Conservation (phyloP, 495 filamentous ascomycete genomes). For the Margaritispora aquatica region DNA sequence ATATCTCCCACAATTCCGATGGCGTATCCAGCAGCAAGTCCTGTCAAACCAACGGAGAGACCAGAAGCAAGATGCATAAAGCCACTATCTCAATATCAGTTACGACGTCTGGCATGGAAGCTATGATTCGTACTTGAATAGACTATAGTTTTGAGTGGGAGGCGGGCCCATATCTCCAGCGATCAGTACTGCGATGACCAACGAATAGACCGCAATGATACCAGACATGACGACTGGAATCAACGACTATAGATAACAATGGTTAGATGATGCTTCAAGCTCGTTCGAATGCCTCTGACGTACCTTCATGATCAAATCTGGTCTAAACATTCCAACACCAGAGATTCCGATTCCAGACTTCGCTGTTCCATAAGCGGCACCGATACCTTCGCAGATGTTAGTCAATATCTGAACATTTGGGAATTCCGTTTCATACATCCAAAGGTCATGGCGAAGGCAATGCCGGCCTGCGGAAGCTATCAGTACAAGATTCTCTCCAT, state of each 20-base stretch:
- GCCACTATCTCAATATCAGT: constrained; percentile 39
- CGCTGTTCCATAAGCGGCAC: constrained; percentile 94
- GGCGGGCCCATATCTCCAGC: constrained; percentile 73
- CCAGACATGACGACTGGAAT: constrained; percentile 99
- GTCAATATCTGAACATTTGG: constrained; percentile 5
- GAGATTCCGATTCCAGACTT: constrained; percentile 96
- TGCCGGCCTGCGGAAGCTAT: constrained; percentile 61
- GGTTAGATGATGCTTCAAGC: constrained; percentile 18
- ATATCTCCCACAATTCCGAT: constrained; percentile 94
- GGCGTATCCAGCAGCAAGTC: constrained; percentile 92
- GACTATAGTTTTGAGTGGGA: constrained; percentile 55
- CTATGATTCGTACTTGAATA: constrained; percentile 65
- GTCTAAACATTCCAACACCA: constrained; percentile 85
- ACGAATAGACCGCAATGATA: constrained; percentile 96
- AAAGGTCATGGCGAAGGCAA: constrained; percentile 92
- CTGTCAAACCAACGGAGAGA: constrained; percentile 85
- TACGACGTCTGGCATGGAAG: not conserved
- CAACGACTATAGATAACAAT: constrained; percentile 53
- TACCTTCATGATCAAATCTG: constrained; percentile 98
- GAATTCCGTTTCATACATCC: constrained; percentile 59
- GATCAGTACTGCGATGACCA: constrained; percentile 94
- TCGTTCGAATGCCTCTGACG: not conserved
- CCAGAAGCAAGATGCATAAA: constrained; percentile 92
- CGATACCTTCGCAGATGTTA: constrained; percentile 54
- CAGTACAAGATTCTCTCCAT: constrained; percentile 14